Conservation (phyloP, 257 asterid species). For the Solanum microdontum region DNA sequence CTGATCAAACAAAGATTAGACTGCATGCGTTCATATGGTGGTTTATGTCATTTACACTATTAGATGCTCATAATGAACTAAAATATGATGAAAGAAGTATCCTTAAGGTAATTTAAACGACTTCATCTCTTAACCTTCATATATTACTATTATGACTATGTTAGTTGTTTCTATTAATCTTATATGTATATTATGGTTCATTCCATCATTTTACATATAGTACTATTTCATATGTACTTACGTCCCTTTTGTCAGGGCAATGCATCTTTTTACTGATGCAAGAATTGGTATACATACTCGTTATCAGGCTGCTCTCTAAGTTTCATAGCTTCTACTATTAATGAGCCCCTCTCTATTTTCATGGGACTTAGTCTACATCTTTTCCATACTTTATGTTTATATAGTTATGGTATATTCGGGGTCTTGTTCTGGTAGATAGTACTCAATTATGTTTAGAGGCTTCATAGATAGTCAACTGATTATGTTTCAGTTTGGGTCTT, state of each 20-base stretch:
- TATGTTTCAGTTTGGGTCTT: not conserved
- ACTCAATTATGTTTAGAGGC: not conserved
- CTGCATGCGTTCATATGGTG: too few relatives aligned
- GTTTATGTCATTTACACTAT: not conserved
- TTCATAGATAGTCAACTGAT: too few relatives aligned
- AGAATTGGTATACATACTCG: not conserved
- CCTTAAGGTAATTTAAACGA: too few relatives aligned
- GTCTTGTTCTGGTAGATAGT: too few relatives aligned
- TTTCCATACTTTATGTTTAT: not conserved
- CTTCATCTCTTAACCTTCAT: not conserved
- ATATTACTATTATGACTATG: not conserved
- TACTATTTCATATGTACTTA: not conserved
- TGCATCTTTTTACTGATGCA: not conserved
- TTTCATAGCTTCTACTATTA: not conserved
- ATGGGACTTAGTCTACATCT: not conserved
- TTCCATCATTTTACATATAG: not conserved
- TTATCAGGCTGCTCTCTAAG: not conserved
- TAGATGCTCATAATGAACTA: not conserved
- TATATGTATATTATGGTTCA: too few relatives aligned
- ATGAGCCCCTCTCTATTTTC: not conserved
- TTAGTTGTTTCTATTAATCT: not conserved
- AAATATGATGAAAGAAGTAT: too few relatives aligned
- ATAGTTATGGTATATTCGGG: not conserved
- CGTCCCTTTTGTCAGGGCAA: accelerated
- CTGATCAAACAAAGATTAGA: not conserved